phyloP scores from a whole-genome alignment of 805 yeast genomes.

The Schizosaccharomyces lindneri region DNA sequence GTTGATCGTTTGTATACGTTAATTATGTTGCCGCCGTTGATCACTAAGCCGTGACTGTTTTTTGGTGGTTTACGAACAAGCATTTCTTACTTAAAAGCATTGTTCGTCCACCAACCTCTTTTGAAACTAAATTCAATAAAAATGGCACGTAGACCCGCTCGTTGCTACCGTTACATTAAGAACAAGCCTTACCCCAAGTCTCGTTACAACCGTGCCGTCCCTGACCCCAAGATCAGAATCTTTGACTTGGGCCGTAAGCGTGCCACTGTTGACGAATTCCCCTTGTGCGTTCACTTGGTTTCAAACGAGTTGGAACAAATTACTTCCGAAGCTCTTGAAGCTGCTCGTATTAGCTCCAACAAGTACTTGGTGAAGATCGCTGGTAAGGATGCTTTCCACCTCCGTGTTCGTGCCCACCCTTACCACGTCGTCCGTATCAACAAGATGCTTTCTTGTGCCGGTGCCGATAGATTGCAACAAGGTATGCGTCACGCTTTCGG shows the following conservation, averaged over 20 bases:
- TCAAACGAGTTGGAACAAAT: constrained; percentile 98
- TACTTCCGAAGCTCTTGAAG: constrained; percentile 98
- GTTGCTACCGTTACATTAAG: constrained; percentile 99
- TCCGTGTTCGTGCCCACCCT: constrained; percentile 99
- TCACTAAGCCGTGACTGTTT: no score
- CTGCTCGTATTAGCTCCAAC: constrained; percentile 99
- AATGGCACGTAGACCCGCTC: constrained; percentile 99
- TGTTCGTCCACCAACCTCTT: no score
- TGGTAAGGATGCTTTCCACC: constrained; percentile 98
- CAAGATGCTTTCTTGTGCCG: constrained; percentile 99
- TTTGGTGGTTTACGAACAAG: no score
- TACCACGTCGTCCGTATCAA: constrained; percentile 99
- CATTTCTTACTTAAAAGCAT: no score
- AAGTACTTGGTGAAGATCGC: constrained; percentile 92
- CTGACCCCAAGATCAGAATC: constrained; percentile 98
- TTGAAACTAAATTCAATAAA: constrained; percentile 16
- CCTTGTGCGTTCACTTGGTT: constrained; percentile 96
- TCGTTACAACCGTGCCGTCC: constrained; percentile 99
- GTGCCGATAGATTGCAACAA: constrained; percentile 99
- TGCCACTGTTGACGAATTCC: constrained; percentile 98
- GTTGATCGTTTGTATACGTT: no score
- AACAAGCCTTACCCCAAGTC: constrained; percentile 99
- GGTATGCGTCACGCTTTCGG: constrained; percentile 99
- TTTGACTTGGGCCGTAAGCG: constrained; percentile 99
- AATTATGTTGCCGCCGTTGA: no score